Evolutionary conservation across 1,284 basidiomycete genomes (phyloP).

Genomic region (Ceratobasidium papillatum): DNA sequence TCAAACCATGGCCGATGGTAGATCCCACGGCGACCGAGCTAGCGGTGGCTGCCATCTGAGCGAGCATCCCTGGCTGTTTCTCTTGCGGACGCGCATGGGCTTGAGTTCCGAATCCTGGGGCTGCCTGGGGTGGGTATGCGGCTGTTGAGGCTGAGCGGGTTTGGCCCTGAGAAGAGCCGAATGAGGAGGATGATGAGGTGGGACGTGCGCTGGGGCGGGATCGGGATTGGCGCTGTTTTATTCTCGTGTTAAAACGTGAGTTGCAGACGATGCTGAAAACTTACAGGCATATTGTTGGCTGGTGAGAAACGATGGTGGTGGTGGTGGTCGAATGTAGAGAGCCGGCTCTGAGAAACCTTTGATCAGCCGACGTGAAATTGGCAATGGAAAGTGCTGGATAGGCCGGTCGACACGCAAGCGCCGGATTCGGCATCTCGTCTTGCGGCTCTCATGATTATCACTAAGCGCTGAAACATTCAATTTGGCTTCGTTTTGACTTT

Average conservation of each 20-base stretch:
- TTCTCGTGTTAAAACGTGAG: neutral
- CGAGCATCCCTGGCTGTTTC: conserved; percentile 68
- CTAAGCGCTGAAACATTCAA: conserved; percentile 13
- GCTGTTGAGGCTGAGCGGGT: conserved; percentile 39
- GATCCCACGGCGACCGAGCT: conserved; percentile 87
- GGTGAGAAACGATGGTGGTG: conserved; percentile 43
- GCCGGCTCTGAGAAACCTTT: neutral
- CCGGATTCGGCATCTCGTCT: neutral
- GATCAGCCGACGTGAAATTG: conserved; percentile 16
- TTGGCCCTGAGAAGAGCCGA: conserved; percentile 42
- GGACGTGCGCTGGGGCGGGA: conserved; percentile 66
- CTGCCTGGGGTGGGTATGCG: conserved; percentile 32
- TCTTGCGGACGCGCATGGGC: conserved; percentile 22
- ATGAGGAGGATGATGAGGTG: conserved; percentile 55
- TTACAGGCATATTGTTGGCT: conserved; percentile 70
- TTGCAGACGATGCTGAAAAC: too few species aligned
- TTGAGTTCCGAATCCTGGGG: conserved; percentile 33
- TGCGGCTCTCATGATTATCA: too few species aligned
- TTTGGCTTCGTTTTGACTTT: neutral
- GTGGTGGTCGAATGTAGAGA: conserved; percentile 40
- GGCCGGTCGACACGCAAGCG: conserved; percentile 22
- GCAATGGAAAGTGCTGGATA: conserved; percentile 28
- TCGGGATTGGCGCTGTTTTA: conserved; percentile 66
- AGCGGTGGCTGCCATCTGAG: conserved; percentile 88
- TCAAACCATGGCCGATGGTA: conserved; percentile 83